Percentiles rank a stretch among this genome's conserved stretches.
These are phyloP conservation scores for Penicillium expansum DNA, from an alignment of 2,329 filamentous ascomycete species.

Conservation along the genomic window DNA sequence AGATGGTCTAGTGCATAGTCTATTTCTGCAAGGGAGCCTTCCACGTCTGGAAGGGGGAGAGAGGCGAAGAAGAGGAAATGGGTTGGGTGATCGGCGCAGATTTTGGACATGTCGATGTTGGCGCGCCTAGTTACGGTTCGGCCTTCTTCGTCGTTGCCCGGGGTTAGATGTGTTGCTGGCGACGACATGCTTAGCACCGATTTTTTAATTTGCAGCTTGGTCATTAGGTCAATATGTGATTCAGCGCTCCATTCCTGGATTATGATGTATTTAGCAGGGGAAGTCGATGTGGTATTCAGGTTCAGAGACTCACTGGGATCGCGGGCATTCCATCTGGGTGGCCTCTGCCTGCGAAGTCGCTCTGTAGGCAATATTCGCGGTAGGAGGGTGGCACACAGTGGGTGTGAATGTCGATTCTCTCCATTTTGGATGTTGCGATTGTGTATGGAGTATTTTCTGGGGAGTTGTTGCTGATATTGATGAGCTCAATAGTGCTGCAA, in stretches of 20 bases:
- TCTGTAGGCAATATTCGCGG: constrained; percentile 21
- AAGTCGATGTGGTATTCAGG: not conserved
- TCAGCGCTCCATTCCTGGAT: constrained; percentile 45
- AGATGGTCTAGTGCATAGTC: constrained; percentile 41
- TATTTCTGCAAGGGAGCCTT: constrained; percentile 50
- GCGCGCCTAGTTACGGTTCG: constrained; percentile 40
- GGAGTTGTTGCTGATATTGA: not conserved
- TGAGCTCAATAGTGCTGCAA: not conserved
- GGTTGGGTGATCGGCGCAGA: constrained; percentile 25
- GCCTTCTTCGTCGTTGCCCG: constrained; percentile 38
- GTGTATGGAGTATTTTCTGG: not conserved
- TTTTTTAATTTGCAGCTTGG: constrained; percentile 48
- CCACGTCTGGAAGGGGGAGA: constrained; percentile 52
- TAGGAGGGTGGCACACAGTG: constrained; percentile 20
- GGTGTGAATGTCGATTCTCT: constrained; percentile 19
- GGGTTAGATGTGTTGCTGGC: constrained; percentile 51
- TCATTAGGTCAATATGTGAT: constrained; percentile 53
- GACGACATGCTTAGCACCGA: constrained; percentile 56
- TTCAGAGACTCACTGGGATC: constrained; percentile 14
- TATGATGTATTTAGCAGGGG: not conserved
- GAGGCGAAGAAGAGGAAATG: constrained; percentile 56
- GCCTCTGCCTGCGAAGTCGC: constrained; percentile 21
- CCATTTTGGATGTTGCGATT: constrained; percentile 3
- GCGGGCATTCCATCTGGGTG: constrained; percentile 24
- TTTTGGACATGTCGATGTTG: constrained; percentile 28